A percentile compares a stretch with the other conserved stretches of the same genome.
Evolutionary conservation across 2,329 filamentous ascomycete species (phyloP).

Genomic region (Chlorencoelia australis): DNA sequence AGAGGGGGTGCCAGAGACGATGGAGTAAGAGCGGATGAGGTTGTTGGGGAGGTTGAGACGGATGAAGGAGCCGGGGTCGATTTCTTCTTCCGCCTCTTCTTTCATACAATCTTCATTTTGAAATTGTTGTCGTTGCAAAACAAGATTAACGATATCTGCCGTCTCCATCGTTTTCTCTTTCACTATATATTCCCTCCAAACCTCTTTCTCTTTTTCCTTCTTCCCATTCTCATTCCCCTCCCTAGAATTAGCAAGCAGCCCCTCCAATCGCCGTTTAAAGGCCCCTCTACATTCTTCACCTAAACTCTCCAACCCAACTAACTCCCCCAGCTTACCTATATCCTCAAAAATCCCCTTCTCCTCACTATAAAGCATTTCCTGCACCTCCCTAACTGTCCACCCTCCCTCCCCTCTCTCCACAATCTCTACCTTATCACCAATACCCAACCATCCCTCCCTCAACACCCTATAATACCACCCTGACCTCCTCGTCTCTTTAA

Average conservation of each 20-base stretch:
- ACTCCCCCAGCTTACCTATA: constrained; percentile 39
- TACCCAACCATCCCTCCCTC: constrained; percentile 40
- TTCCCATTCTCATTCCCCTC: too few relatives aligned
- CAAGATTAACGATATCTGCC: constrained; percentile 38
- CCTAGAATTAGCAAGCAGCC: constrained; percentile 38
- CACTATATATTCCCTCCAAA: constrained; percentile 31
- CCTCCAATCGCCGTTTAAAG: too few relatives aligned
- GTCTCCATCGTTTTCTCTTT: constrained; percentile 42
- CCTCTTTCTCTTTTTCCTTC: constrained; percentile 22
- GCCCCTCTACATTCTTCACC: constrained; percentile 38
- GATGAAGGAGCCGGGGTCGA: constrained; percentile 42
- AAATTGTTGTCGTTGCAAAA: too few relatives aligned
- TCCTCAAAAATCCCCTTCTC: too few relatives aligned
- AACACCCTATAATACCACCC: constrained; percentile 59
- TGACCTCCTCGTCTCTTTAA: constrained; percentile 46
- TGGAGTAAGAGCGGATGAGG: constrained; percentile 48
- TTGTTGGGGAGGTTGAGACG: constrained; percentile 46
- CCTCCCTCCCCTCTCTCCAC: constrained; percentile 43
- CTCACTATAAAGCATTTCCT: constrained; percentile 51
- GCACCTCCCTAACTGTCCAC: constrained; percentile 54
- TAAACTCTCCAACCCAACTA: constrained; percentile 28
- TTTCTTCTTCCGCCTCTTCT: constrained; percentile 27
- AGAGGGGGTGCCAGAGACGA: constrained; percentile 40
- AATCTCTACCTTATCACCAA: constrained; percentile 47
- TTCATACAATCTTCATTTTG: too few relatives aligned